Conservation (phyloP, 345 rosid genomes). For the Gossypioides kirkii region DNA sequence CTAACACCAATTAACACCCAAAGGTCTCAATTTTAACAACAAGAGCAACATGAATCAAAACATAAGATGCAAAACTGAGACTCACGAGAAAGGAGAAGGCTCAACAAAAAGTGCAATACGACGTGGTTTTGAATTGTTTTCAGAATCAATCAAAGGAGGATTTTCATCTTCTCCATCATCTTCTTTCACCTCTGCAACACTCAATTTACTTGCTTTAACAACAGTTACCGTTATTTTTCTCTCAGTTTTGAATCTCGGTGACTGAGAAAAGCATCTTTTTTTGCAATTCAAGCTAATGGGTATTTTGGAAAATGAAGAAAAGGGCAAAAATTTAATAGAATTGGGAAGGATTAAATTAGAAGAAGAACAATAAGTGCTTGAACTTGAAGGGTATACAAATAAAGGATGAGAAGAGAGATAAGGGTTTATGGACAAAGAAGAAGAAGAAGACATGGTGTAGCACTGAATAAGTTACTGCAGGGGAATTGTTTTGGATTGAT, state of each 20-base stretch:
- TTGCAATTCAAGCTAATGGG: slow-evolving; percentile 34
- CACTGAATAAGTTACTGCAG: background rate
- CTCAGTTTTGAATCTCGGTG: slow-evolving; percentile 1
- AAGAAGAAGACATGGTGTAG: slow-evolving; percentile 22
- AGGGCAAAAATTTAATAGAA: slow-evolving; percentile 19
- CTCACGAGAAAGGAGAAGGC: slow-evolving; percentile 99
- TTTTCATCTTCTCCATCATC: slow-evolving; percentile 43
- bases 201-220: slow-evolving; percentile 40
- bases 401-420: slow-evolving; percentile 30
- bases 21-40: background rate
- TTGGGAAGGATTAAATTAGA: slow-evolving; percentile 21
- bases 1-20: background rate
- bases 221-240: slow-evolving; percentile 17
- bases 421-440: slow-evolving; percentile 52
- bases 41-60: background rate
- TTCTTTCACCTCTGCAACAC: slow-evolving; percentile 40
- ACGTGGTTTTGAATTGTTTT: slow-evolving; percentile 52
- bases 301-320: slow-evolving; percentile 16
- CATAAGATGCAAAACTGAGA: slow-evolving; percentile 1
- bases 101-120: slow-evolving; percentile 95
- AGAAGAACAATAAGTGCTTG: slow-evolving; percentile 11
- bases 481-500: background rate
- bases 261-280: background rate
- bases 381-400: slow-evolving; percentile 11
- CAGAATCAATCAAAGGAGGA: slow-evolving; percentile 52